phyloP scores from a whole-genome alignment of 495 filamentous ascomycete genomes.

The Aspergillus steynii region DNA sequence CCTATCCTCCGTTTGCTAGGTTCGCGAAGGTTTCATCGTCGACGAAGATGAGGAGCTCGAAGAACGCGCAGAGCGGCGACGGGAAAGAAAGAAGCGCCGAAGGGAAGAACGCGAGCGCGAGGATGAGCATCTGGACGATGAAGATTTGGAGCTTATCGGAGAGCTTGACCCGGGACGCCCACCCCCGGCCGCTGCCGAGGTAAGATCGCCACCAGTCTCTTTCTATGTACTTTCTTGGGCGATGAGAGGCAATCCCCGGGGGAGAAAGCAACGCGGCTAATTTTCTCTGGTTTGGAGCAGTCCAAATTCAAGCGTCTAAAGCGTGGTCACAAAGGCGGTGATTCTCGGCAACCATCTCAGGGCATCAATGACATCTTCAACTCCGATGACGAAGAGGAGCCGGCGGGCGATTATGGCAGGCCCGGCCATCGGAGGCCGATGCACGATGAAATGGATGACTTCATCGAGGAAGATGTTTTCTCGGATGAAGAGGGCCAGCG shows the following conservation, averaged over 20 bases:
- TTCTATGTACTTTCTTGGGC: neutral
- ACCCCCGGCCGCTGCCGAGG: conserved; percentile 62
- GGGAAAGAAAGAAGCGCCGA: conserved; percentile 67
- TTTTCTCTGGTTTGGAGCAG: conserved; percentile 39
- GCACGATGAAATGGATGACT: conserved; percentile 89
- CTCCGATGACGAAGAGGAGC: conserved; percentile 86
- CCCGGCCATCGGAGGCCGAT: conserved; percentile 52
- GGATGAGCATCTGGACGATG: conserved; percentile 88
- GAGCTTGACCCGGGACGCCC: conserved; percentile 71
- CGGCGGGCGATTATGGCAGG: conserved; percentile 54
- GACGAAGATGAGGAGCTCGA: conserved; percentile 87
- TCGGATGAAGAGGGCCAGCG: conserved; percentile 80
- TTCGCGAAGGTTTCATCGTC: conserved; percentile 94
- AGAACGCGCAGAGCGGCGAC: conserved; percentile 60
- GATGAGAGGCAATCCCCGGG: neutral
- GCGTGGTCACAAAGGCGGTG: conserved; percentile 80
- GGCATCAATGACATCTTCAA: conserved; percentile 85
- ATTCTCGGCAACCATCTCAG: conserved; percentile 56
- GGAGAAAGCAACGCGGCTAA: neutral
- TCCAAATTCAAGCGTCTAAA: conserved; percentile 94
- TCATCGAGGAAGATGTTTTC: conserved; percentile 94
- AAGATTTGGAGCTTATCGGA: conserved; percentile 93
- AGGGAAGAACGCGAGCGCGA: conserved; percentile 75
- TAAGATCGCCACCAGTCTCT: conserved; percentile 32
- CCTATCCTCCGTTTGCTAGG: conserved; percentile 40